Conservation (phyloP, 768 basidiomycete species). For the Leccinum pellstonianum region DNA sequence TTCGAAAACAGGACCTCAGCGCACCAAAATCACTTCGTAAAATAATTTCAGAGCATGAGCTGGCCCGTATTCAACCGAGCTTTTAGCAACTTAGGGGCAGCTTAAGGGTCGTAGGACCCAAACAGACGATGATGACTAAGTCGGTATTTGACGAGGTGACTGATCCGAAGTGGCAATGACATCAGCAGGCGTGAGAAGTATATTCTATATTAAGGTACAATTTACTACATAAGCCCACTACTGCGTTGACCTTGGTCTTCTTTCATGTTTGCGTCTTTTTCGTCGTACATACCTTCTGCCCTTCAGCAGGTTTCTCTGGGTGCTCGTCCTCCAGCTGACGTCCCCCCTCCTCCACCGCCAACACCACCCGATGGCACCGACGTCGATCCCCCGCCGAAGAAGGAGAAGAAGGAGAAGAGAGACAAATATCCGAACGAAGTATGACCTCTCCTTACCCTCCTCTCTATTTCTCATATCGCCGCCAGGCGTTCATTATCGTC, state of each 20-base stretch:
- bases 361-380: slow-evolving; percentile 14
- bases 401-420: slow-evolving; percentile 37
- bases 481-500: slow-evolving; percentile 87
- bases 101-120: too few relatives aligned
- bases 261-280: slow-evolving; percentile 52
- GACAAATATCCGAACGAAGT: slow-evolving; percentile 51
- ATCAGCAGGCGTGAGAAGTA: slow-evolving; percentile 10
- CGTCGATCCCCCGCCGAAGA: slow-evolving; percentile 42
- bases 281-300: slow-evolving; percentile 49
- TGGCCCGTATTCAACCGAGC: too few relatives aligned
- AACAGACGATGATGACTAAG: background rate
- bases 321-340: slow-evolving; percentile 22
- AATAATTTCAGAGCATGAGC: too few relatives aligned
- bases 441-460: slow-evolving; percentile 13
- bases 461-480: slow-evolving; percentile 8
- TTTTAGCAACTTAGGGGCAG: too few relatives aligned
- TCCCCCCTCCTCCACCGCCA: slow-evolving; percentile 12
- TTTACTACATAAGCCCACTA: slow-evolving; percentile 18
- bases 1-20: too few relatives aligned
- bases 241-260: background rate
- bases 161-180: slow-evolving; percentile 13
- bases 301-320: slow-evolving; percentile 40
- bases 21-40: too few relatives aligned
- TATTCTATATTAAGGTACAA: slow-evolving; percentile 1
- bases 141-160: background rate